Evolutionary conservation across 441 rosid genomes (phyloP), one percentile per base, ranked within the genome.

Genomic region (Croton laevigatus): DNA sequence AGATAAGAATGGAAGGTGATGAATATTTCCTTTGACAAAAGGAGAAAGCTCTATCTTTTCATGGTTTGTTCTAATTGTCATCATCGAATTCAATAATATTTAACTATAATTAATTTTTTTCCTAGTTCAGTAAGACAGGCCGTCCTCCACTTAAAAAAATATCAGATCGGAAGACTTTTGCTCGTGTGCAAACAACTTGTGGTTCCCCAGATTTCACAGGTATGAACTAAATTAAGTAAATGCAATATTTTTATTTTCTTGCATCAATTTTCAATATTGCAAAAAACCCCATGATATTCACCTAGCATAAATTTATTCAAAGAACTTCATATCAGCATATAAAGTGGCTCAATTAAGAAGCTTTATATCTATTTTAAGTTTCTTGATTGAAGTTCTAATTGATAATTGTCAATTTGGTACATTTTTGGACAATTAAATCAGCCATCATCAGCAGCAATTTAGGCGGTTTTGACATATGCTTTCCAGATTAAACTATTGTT

Each of bases 131-230:
- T 71, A 86, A 83, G 81, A 75, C 86, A 5, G 86, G 91, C 59
- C 86, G 91, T 45, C 89, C 87, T 36, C 88, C 91, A 61, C 76
- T 83, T 16, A 85, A 83, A 79, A 87, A 83, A 70, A 44, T 81
- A 62, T 78, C 84, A 17, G 90, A 84, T 55, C 85, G 86, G 55
- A 86, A 86, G 83, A 73, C 71, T 71, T 51, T 79, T 66, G 49
- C 72, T 59, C 85, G 85, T 69, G 86, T 77, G 66, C 79, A 81
- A 75, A 54, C 79, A 49, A 65, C 66, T 53, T 68, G 73, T 62
- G 72, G 82, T 64, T 81, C 83, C 14, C 86, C 88, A 40, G 88
- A 79, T 75, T 57, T 77, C 45, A 60, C 83, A n/a, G 88, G 91
- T 87, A 80, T 27, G 10, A 10, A 57, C 58, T 40, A 54, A 37